Evolutionary conservation across 495 filamentous ascomycete genomes (phyloP).

Genomic region (Neurospora cerealis): DNA sequence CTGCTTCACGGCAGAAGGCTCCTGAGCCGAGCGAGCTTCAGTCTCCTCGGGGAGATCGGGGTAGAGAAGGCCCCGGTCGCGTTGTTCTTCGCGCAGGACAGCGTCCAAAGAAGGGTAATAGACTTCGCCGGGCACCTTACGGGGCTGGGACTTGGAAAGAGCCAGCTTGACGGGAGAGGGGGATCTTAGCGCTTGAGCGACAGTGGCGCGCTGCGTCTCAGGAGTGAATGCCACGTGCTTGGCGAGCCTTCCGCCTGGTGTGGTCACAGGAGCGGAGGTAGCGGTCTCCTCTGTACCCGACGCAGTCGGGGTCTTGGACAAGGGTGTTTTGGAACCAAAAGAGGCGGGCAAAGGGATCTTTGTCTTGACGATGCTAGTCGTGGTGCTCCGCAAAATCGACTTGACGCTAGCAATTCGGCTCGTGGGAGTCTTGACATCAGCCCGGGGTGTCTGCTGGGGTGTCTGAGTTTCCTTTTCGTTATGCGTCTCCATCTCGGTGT

Average conservation of each 20-base stretch:
- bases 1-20: slow-evolving; percentile 1
- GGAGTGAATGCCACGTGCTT: slow-evolving; percentile 41
- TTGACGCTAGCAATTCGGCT: slow-evolving; percentile 40
- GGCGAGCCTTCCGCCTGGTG: slow-evolving; percentile 34
- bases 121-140: slow-evolving; percentile 20
- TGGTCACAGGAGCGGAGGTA: slow-evolving; percentile 34
- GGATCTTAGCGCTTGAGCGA: slow-evolving; percentile 23
- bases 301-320: slow-evolving; percentile 20
- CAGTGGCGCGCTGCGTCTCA: slow-evolving; percentile 25
- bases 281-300: slow-evolving; percentile 32
- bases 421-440: slow-evolving; percentile 25
- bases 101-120: slow-evolving; percentile 26
- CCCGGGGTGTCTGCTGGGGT: slow-evolving; percentile 8
- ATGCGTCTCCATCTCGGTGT: background rate
- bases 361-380: slow-evolving; percentile 23
- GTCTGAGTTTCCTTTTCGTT: slow-evolving; percentile 4
- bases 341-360: slow-evolving; percentile 30
- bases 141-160: slow-evolving; percentile 26
- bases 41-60: slow-evolving; percentile 28
- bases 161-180: slow-evolving; percentile 41
- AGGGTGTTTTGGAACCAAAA: slow-evolving; percentile 25
- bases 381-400: slow-evolving; percentile 37
- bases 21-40: slow-evolving; percentile 9
- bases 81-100: slow-evolving; percentile 15
- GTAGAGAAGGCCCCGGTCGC: slow-evolving; percentile 27